Evolutionary conservation across 2,329 filamentous ascomycete genomes (phyloP), one percentile per base, ranked within the genome.

Genomic region (Dothiorella sarmentorum): DNA sequence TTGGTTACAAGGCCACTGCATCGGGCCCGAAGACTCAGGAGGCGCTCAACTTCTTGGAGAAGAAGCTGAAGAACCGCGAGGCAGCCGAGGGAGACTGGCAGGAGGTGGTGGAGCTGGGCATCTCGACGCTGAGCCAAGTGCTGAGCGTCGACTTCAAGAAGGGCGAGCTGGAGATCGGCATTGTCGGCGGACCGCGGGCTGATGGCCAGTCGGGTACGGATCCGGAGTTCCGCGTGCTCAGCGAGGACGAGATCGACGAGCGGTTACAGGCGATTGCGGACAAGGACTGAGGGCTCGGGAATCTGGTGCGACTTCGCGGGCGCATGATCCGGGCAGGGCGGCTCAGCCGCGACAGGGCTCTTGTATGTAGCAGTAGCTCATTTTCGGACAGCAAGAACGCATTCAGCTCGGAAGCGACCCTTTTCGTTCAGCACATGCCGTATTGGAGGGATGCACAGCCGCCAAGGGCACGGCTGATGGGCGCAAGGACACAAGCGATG

Each of bases 91-190:
- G 94, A 62, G 87, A 80, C 71, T 99, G 94, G 94, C 90, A 96
- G 76, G 94, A 99, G 61, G 94, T 99, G 49, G 93, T 99, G 51
- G 94, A 99, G 81, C 82, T 97, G 68, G 94, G 90, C 60, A 99
- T 99, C 75, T 90, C 91, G 43, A 93, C 94, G 6, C 80, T 99
- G 75, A 96, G 92, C 84, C 96, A 90, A 33, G 92, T 99, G 61
- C 83, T 99, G 64, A 97, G 93, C 77, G 96, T 97, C 75, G 94
- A 99, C 75, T 99, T 99, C 82, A 99, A 99, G 85, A 97, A 97
- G 83, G 89, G 89, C 68, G 94, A 99, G 81, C 87, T 99, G 74
- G 94, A 99, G 80, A 90, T 99, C 76, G 94, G 94, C 63, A 92
- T 99, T 71, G 94, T 97, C 57, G 94, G 94, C 65, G 93, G 91